A percentile compares a stretch with the other conserved stretches of the same genome.
Evolutionary conservation across 345 rosid genomes (phyloP).

Genomic region (Cardamine chenopodiifolia): DNA sequence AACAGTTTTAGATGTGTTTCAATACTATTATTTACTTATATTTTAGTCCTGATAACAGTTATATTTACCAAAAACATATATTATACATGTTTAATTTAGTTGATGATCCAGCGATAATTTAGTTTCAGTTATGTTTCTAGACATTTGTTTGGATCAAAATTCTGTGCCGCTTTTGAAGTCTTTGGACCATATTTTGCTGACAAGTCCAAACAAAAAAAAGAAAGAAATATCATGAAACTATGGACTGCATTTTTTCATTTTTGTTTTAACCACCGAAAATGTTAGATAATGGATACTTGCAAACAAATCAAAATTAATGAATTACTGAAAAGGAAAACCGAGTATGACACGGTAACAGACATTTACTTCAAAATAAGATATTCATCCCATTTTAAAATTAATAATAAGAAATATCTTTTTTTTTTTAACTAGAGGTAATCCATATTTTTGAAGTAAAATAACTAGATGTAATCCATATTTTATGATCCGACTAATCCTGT

Average conservation of each 20-base stretch:
- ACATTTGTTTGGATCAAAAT: neutral
- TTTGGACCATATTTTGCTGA: constrained; percentile 16
- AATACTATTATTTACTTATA: too few relatives aligned
- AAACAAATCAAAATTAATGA: neutral
- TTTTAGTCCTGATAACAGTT: too few relatives aligned
- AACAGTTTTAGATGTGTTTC: too few relatives aligned
- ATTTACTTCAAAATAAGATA: neutral
- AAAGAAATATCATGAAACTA: neutral
- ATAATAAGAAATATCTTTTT: too few relatives aligned
- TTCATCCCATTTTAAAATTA: neutral
- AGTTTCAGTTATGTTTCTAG: constrained; percentile 4
- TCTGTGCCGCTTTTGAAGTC: constrained; percentile 19
- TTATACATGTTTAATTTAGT: too few relatives aligned
- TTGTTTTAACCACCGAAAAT: neutral
- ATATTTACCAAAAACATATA: too few relatives aligned
- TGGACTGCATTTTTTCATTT: constrained; percentile 6
- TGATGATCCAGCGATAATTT: too few relatives aligned
- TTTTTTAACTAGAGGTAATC: too few relatives aligned
- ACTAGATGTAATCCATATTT: too few relatives aligned
- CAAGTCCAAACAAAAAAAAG: neutral
- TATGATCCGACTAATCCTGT: too few relatives aligned
- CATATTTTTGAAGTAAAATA: too few relatives aligned
- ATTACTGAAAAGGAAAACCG: neutral
- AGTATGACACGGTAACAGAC: neutral
- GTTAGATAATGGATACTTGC: neutral